phyloP scores from a whole-genome alignment of 2,329 filamentous ascomycete species.

The Paraphaeosphaeria minitans region DNA sequence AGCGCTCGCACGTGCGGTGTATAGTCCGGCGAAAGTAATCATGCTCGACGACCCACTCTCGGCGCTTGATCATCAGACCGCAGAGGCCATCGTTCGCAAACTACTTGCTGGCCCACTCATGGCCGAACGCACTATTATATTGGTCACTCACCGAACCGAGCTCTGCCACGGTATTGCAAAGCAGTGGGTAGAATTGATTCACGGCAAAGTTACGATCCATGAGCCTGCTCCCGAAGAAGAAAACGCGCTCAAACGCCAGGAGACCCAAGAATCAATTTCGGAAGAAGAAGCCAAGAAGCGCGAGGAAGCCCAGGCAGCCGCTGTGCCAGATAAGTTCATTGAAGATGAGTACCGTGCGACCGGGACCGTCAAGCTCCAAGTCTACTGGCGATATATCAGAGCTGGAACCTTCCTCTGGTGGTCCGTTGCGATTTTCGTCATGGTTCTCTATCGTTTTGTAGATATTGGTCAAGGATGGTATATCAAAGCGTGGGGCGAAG shows the following conservation, averaged over 20 bases:
- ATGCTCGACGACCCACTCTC: constrained; percentile 66
- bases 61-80: constrained; percentile 68
- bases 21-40: constrained; percentile 60
- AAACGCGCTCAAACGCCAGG: constrained; percentile 48
- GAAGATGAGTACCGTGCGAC: constrained; percentile 76
- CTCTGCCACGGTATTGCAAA: constrained; percentile 74
- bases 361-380: constrained; percentile 73
- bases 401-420: constrained; percentile 79
- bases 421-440: constrained; percentile 66
- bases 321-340: constrained; percentile 74
- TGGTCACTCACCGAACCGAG: constrained; percentile 71
- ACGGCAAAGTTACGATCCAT: constrained; percentile 59
- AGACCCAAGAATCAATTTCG: constrained; percentile 44
- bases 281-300: constrained; percentile 45
- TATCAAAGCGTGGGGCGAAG: constrained; percentile 85
- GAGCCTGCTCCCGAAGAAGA: constrained; percentile 53
- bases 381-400: constrained; percentile 86
- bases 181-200: constrained; percentile 72
- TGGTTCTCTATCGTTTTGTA: constrained; percentile 66
- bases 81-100: constrained; percentile 63
- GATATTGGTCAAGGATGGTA: constrained; percentile 77
- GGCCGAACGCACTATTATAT: constrained; percentile 58
- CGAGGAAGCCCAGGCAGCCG: constrained; percentile 52
- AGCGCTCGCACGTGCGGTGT: constrained; percentile 65
- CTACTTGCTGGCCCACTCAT: constrained; percentile 62